Base-by-base conservation (phyloP, 257 asterid genomes). In the Rubia yunnanensis region DNA sequence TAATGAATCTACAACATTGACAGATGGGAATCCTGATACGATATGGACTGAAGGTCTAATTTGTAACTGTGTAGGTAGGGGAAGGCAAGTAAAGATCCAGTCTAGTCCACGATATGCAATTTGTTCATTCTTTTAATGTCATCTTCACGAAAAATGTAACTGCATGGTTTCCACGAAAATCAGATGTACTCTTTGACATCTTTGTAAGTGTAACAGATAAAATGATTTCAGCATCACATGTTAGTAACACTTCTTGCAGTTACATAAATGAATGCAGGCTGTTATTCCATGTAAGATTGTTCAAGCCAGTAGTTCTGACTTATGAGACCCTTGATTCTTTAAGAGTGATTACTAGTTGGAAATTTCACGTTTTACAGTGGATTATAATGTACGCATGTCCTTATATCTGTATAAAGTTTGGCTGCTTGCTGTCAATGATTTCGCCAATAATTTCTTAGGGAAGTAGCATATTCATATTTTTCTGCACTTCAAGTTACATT, bases 51-150 rank as follows among this genome's bases (percentile, higher is more conserved):
- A 7, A 20, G 17, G 23, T 39, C 60, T 70, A 14, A 14, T 35
- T 61, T 41, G 32, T 28, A 32, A 30, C 60, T 59, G 31, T 48
- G 48, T 30, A 27, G 17, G n/a, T 44, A 17, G 22, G n/a, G 60
- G 34, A 30, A 23, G 35, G 28, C 39, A 3, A 48, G 39, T 59
- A 62, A 20, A 34, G 66, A 14, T 48, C 28, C 26, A 8, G 61
- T 39, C 36, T 34, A n/a, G 23, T 48, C 67, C 58, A 5, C 52
- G 5, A 15, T 18, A 48, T 65, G 67, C 67, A 31, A 62, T 70
- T 70, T 70, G 57, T 62, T 63, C 70, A 63, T 70, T 61, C 52
- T 54, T 54, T 36, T 22, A 22, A 13, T 23, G 31, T 35, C 28
- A 14, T n/a, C 28, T 20, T 50, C 31, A 11, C 5, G 28, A 39